phyloP scores from a whole-genome alignment of 345 rosid genomes.

The Conringia planisiliqua region DNA sequence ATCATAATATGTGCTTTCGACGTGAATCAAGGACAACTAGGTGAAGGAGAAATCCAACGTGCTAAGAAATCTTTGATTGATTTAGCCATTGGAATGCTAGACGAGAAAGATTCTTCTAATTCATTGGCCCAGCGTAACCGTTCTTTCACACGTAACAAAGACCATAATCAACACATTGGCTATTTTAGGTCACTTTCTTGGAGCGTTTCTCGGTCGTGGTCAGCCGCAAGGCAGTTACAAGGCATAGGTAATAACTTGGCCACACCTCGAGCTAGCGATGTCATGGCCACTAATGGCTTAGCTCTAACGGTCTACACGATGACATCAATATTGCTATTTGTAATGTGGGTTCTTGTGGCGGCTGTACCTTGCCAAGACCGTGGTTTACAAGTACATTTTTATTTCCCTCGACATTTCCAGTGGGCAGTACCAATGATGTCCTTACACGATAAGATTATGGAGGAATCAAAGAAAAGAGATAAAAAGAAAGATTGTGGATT shows the following conservation, averaged over 20 bases:
- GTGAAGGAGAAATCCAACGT: conserved; percentile 79
- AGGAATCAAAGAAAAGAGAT: conserved; percentile 65
- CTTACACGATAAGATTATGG: conserved; percentile 60
- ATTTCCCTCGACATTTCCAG: conserved; percentile 53
- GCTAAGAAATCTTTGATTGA: conserved; percentile 79
- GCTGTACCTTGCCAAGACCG: conserved; percentile 94
- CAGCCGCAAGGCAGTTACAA: conserved; percentile 79
- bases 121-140: conserved; percentile 63
- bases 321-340: conserved; percentile 61
- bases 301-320: conserved; percentile 63
- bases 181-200: conserved; percentile 82
- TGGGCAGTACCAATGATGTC: conserved; percentile 61
- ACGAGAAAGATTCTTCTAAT: conserved; percentile 64
- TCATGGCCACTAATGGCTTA: conserved; percentile 56
- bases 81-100: conserved; percentile 73
- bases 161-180: conserved; percentile 40
- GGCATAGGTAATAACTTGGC: conserved; percentile 59
- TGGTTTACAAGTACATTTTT: conserved; percentile 70
- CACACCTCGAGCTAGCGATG: conserved; percentile 54
- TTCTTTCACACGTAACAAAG: conserved; percentile 59
- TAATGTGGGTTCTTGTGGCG: conserved; percentile 86
- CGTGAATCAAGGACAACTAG: conserved; percentile 24
- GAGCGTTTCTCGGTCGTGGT: conserved; percentile 94
- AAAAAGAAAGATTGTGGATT: conserved; percentile 63
- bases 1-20: conserved; percentile 56